These are phyloP conservation scores for Dalechampia spathulata DNA, from an alignment of 441 rosid species.

Conservation along the genomic window DNA sequence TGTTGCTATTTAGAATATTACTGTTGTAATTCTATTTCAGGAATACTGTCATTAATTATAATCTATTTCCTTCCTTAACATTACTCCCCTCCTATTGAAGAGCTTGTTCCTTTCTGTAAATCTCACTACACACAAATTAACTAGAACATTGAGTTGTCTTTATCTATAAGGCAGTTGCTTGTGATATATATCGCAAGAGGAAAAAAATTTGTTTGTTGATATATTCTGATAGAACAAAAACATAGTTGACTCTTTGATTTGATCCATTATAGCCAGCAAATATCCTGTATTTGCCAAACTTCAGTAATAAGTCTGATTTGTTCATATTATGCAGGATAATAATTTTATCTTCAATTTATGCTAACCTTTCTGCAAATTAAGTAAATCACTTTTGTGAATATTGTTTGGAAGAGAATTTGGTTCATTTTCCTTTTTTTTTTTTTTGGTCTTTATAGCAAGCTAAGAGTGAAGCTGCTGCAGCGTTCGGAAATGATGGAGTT, in stretches of 20 bases:
- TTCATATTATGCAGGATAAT: background rate
- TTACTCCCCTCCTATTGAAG: too few species aligned
- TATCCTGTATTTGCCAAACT: background rate
- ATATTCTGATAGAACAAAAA: background rate
- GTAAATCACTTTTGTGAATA: background rate
- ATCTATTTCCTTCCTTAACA: too few species aligned
- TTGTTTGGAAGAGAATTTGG: slow-evolving; percentile 4
- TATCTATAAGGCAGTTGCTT: background rate
- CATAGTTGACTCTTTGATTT: background rate
- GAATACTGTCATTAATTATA: too few species aligned
- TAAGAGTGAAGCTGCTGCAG: slow-evolving; percentile 99
- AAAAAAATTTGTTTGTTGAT: too few species aligned
- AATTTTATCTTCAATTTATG: background rate
- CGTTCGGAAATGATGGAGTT: slow-evolving; percentile 96
- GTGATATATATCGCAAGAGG: too few species aligned
- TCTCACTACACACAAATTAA: background rate
- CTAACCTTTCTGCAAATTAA: background rate
- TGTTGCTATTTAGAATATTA: too few species aligned
- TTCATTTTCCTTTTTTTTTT: slow-evolving; percentile 6
- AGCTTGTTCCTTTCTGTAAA: background rate
- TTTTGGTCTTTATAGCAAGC: slow-evolving; percentile 62
- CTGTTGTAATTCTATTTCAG: too few species aligned
- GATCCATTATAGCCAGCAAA: background rate
- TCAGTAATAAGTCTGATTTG: background rate
- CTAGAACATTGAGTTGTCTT: background rate